phyloP scores from a whole-genome alignment of 2,329 filamentous ascomycete genomes.

The Amphichorda felina region DNA sequence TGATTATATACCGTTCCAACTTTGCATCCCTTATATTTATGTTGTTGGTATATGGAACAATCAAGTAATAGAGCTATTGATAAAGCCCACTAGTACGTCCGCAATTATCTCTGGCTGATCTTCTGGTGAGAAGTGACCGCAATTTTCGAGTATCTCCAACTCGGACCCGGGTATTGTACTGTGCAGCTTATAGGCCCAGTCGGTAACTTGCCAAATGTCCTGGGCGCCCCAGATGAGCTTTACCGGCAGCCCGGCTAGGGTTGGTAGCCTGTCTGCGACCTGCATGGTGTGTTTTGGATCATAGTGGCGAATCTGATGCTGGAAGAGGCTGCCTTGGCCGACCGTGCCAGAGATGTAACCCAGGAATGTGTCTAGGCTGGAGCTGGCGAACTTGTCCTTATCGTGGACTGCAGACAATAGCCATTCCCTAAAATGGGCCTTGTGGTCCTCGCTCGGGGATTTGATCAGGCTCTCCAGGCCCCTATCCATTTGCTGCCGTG shows the following conservation, averaged over 20 bases:
- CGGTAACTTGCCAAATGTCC: constrained; percentile 17
- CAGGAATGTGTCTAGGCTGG: constrained; percentile 13
- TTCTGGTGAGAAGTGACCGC: constrained; percentile 17
- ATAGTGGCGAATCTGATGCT: constrained; percentile 19
- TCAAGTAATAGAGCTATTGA: too few species aligned
- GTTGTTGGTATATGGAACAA: too few species aligned
- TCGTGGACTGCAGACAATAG: constrained; percentile 11
- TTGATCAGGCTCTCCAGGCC: constrained; percentile 15
- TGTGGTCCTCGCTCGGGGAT: constrained; percentile 8
- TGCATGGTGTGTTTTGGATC: constrained; percentile 20
- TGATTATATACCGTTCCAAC: too few species aligned
- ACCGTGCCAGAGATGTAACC: constrained; percentile 18
- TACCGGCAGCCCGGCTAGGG: constrained; percentile 9
- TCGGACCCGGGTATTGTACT: constrained; percentile 15
- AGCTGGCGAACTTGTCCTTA: constrained; percentile 6
- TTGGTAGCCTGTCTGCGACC: constrained; percentile 10
- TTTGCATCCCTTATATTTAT: too few species aligned
- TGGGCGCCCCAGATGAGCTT: constrained; percentile 17
- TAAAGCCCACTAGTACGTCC: constrained; percentile 4
- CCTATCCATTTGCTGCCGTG: constrained; percentile 15
- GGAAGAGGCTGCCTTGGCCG: constrained; percentile 18
- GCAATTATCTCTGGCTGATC: constrained; percentile 13
- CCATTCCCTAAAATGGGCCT: constrained; percentile 14
- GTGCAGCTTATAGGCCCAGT: constrained; percentile 18
- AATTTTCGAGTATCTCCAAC: constrained; percentile 13